Base-by-base conservation (phyloP, 2,329 filamentous ascomycete genomes). In the Botryotinia narcissicola region DNA sequence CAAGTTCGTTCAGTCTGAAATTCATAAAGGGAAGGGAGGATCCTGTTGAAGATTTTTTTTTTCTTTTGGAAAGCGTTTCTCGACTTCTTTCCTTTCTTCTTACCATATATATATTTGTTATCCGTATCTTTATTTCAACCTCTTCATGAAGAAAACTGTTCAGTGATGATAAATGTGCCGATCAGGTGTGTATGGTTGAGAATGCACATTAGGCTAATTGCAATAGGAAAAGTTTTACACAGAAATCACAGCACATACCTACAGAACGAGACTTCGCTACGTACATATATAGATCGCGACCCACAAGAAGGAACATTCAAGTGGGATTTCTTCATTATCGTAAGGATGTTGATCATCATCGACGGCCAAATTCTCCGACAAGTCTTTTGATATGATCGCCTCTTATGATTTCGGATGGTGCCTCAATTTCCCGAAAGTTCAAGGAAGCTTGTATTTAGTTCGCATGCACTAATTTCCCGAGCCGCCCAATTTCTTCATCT, bases 21-120 rank as follows among this genome's bases (percentile, higher is more conserved):
- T 76, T 77, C 77, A 80, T 80, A 80, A 79, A 80, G 77, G 71
- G 48, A 72, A 69, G 71, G 68, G 61, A 64, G 25, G 70, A 73
- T 74, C 76, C 75, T 75, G 71, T 67, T 60, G 54, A 37, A 29
- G 54, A 42, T 64, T 46, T 57, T 46, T 73, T n/a, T n/a, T 72
- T 48, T 67, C 51, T 73, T 48, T 70, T 62, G 44, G 44, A 70
- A 46, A 62, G 44, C 54, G 40, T 74, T 75, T 68, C 64, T 73
- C 51, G 72, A 72, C 69, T 22, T 67, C 71, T 75, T 70, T 71
- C 44, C 48, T 25, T 71, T 60, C 62, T 73, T 62, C 37, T 72
- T 60, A 25, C 44, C 62, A 35, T 48, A 46, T 44, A 57, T 57
- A 68, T 48, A 60, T 72, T 66, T 69, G 37, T 57, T 42, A 42